Evolutionary conservation across 345 rosid species (phyloP).

Genomic region (Gossypium stocksii): DNA sequence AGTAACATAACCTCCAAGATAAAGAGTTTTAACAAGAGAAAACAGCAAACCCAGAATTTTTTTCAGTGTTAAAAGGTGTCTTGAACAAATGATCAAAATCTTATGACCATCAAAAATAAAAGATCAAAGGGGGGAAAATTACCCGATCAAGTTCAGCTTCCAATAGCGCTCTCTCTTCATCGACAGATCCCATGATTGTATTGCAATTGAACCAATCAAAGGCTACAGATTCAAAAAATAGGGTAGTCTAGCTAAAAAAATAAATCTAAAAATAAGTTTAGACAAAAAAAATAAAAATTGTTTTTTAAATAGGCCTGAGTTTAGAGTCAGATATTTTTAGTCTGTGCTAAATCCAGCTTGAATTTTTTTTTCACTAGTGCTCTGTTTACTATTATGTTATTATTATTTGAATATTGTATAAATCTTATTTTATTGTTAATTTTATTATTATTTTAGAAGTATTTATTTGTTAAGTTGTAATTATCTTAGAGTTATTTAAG

Average conservation of each 20-base stretch:
- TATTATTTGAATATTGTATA: too few relatives aligned
- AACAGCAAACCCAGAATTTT: slow-evolving; percentile 1
- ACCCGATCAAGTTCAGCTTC: slow-evolving; percentile 53
- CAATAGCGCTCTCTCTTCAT: slow-evolving; percentile 47
- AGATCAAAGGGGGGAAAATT: not conserved
- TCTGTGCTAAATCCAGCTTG: fast-evolving
- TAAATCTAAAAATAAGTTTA: too few relatives aligned
- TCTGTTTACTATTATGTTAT: too few relatives aligned
- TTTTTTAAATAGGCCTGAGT: too few relatives aligned
- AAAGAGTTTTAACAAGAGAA: not conserved
- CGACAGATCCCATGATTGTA: slow-evolving; percentile 48
- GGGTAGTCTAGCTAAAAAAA: fast-evolving
- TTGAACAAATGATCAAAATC: not conserved
- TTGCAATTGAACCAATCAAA: not conserved
- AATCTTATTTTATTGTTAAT: fast-evolving
- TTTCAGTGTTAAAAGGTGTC: not conserved
- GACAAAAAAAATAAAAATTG: too few relatives aligned
- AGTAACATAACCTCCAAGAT: not conserved
- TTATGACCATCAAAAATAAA: not conserved
- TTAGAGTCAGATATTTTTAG: too few relatives aligned
- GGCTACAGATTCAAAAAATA: not conserved
- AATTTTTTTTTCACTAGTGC: too few relatives aligned
- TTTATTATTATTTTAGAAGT: fast-evolving
- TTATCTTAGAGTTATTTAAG: too few relatives aligned
- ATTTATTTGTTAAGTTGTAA: too few relatives aligned